phyloP scores from a whole-genome alignment of 345 rosid genomes.

The Pistacia vera region DNA sequence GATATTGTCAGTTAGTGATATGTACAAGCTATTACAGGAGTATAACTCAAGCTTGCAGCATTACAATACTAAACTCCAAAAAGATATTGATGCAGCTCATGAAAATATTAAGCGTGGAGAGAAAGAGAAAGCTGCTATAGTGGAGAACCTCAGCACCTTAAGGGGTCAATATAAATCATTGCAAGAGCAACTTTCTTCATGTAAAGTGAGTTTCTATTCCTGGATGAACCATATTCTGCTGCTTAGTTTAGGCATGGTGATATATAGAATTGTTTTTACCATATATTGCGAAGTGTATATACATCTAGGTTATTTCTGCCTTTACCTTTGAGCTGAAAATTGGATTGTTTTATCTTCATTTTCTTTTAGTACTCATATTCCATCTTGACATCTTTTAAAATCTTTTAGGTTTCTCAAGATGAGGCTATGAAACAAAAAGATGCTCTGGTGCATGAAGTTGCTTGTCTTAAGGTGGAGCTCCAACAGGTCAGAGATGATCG shows the following conservation, averaged over 20 bases:
- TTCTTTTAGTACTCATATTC: background rate
- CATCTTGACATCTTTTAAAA: slow-evolving; percentile 20
- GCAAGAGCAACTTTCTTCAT: slow-evolving; percentile 73
- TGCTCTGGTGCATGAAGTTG: slow-evolving; percentile 61
- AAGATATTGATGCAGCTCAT: slow-evolving; percentile 82
- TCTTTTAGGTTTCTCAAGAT: slow-evolving; percentile 71
- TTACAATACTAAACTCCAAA: slow-evolving; percentile 90
- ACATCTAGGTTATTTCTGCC: background rate
- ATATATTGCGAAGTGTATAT: background rate
- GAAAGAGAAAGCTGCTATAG: slow-evolving; percentile 76
- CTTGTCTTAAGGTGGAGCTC: slow-evolving; percentile 66
- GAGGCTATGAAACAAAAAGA: slow-evolving; percentile 75
- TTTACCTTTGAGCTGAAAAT: background rate
- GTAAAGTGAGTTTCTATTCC: slow-evolving; percentile 57
- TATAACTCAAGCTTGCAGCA: slow-evolving; percentile 94
- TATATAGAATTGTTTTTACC: background rate
- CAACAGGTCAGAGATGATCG: slow-evolving; percentile 73
- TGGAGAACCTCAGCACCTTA: slow-evolving; percentile 71
- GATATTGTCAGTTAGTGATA: slow-evolving; percentile 89
- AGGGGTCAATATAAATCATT: slow-evolving; percentile 75
- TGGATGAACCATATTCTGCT: background rate
- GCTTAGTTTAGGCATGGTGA: too few relatives aligned
- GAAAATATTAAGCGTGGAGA: slow-evolving; percentile 81
- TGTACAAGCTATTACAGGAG: slow-evolving; percentile 95
- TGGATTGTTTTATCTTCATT: background rate